phyloP scores from a whole-genome alignment of 495 filamentous ascomycete genomes.

The Bombardia bombarda region DNA sequence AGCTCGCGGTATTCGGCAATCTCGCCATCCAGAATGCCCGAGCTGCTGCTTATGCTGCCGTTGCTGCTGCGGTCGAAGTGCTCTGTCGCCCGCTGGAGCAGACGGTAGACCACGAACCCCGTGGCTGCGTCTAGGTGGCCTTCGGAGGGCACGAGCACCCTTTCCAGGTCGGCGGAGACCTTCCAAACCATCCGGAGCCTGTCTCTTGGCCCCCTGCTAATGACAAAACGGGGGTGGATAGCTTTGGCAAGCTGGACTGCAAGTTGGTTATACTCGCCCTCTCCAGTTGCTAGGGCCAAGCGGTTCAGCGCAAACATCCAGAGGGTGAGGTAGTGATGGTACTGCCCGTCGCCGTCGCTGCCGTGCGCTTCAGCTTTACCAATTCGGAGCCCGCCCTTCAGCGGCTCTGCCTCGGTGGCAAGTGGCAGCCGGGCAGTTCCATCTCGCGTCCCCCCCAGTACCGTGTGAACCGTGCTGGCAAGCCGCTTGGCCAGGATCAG shows the following conservation, averaged over 20 bases:
- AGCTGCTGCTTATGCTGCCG: too few relatives aligned
- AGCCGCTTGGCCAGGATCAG: slow-evolving; percentile 46
- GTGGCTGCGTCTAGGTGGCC: slow-evolving; percentile 57
- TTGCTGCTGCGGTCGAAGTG: too few relatives aligned
- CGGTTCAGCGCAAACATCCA: slow-evolving; percentile 68
- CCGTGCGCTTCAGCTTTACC: slow-evolving; percentile 49
- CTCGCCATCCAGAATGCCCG: slow-evolving; percentile 38
- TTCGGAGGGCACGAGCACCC: slow-evolving; percentile 44
- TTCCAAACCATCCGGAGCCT: slow-evolving; percentile 55
- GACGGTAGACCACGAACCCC: slow-evolving; percentile 49
- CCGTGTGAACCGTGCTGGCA: slow-evolving; percentile 46
- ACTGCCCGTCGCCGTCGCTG: slow-evolving; percentile 55
- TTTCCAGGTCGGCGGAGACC: slow-evolving; percentile 45
- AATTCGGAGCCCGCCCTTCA: slow-evolving; percentile 56
- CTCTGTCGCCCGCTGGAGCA: slow-evolving; percentile 42
- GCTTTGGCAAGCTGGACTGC: slow-evolving; percentile 51
- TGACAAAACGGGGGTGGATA: slow-evolving; percentile 52
- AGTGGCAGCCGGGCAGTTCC: slow-evolving; percentile 39
- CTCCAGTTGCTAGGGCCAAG: slow-evolving; percentile 42
- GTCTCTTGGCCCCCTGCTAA: slow-evolving; percentile 23
- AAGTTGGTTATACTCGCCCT: slow-evolving; percentile 43
- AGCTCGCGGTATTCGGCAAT: slow-evolving; percentile 52
- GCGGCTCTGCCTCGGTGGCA: slow-evolving; percentile 46
- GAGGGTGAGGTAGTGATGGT: slow-evolving; percentile 60
- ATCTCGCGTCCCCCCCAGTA: slow-evolving; percentile 49